Evolutionary conservation across 768 basidiomycete genomes (phyloP).

Genomic region (Mrakia blollopis): DNA sequence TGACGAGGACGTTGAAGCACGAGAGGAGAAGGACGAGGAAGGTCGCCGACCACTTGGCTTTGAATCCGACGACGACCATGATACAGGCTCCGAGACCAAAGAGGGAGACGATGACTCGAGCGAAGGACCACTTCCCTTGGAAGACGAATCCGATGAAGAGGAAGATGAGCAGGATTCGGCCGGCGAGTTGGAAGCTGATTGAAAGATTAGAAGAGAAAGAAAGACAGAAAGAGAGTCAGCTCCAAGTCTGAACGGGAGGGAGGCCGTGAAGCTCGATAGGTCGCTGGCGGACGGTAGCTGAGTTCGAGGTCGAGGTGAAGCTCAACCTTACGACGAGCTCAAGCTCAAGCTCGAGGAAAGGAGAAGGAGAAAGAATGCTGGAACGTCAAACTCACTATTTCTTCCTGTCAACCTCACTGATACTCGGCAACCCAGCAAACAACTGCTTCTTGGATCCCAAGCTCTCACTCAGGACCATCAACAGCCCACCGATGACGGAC

Average conservation of each 20-base stretch:
- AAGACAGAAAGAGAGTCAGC: background rate
- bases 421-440: constrained; percentile 82
- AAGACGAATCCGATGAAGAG: constrained; percentile 96
- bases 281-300: background rate
- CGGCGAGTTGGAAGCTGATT: constrained; percentile 89
- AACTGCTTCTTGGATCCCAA: constrained; percentile 78
- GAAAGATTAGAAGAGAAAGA: background rate
- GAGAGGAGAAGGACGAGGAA: constrained; percentile 90
- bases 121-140: constrained; percentile 84
- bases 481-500: constrained; percentile 91
- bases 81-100: constrained; percentile 84
- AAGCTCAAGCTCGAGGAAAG: too few species aligned
- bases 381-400: constrained; percentile 73
- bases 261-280: too few species aligned
- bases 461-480: constrained; percentile 98
- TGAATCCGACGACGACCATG: constrained; percentile 98
- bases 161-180: constrained; percentile 96
- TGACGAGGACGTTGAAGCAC: constrained; percentile 94
- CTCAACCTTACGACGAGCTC: background rate
- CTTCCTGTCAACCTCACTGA: constrained; percentile 92
- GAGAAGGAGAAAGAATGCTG: too few species aligned
- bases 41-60: constrained; percentile 95
- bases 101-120: constrained; percentile 78
- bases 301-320: background rate
- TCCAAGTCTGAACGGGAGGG: too few species aligned